Evolutionary conservation across 192 early-diverging fungal genomes (phyloP), one percentile per base, ranked within the genome.

Genomic region (Cetraspora pellucida): DNA sequence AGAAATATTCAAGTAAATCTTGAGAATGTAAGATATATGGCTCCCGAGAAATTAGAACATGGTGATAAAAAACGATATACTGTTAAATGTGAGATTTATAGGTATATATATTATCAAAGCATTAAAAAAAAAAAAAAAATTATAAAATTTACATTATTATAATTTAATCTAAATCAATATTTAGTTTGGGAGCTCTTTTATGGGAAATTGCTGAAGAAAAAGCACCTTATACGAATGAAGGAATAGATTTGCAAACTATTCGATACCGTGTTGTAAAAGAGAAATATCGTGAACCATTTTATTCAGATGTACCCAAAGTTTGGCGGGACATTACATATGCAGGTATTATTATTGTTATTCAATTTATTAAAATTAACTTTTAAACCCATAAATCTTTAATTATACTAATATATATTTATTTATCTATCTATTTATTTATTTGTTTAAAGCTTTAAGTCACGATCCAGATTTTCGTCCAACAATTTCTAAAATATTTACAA

Each of bases 71-170:
- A 31, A 31, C 61, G 28, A 30, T 64, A 64, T 64, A 30, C 28
- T 64, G 19, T 30, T 37, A 64, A 64, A 72, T 72, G 70, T 30
- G 73, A 75, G 63, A 75, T 63, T 27, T 75, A 75, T 11, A 75
- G 73, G 73, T 75, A 74, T 23, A 19, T 28, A 10, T 68, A 45
- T 68, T 68, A 44, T 44, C 16, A 19, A 44, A 49, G n/a, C 16
- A 68, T 46, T 46, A 27, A 61, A 28, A 25, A 60, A 25, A 60
- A 28, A 27, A 61, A 27, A 30, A 19, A 37, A 31, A 30, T 16
- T 63, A 6, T 63, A 31, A 28, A 58, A 27, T 55, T 21, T 57
- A 37, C 7, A n/a, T n/a, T n/a, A n/a, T n/a, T n/a, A n/a, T n/a
- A n/a, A n/a, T n/a, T n/a, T n/a, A n/a, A n/a, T n/a, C n/a, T n/a